A percentile compares a stretch with the other conserved stretches of the same genome.
Evolutionary conservation across 1,284 basidiomycete genomes (phyloP).

Genomic region (Bjerkandera adusta): DNA sequence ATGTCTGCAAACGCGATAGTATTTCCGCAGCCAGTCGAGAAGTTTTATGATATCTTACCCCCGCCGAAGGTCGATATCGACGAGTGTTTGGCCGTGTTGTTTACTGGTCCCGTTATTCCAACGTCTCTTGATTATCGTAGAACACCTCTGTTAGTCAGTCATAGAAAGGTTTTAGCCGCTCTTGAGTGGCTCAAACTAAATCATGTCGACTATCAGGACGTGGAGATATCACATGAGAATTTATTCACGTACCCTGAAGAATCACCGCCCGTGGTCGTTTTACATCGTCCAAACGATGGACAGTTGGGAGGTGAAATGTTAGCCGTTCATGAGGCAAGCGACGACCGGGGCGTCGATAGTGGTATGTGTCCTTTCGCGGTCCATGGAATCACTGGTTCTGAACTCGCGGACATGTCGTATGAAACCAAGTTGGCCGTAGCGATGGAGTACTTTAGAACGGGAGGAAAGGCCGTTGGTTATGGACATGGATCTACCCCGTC

Average conservation of each 20-base stretch:
- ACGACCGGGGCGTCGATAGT: slow-evolving; percentile 15
- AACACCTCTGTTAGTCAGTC: background rate
- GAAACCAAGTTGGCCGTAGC: slow-evolving; percentile 12
- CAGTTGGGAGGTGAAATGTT: slow-evolving; percentile 18
- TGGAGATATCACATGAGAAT: slow-evolving; percentile 33
- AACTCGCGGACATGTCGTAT: background rate
- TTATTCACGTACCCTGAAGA: slow-evolving; percentile 29
- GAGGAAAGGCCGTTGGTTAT: slow-evolving; percentile 17
- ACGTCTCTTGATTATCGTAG: background rate
- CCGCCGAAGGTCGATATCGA: slow-evolving; percentile 8
- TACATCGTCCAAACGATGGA: background rate
- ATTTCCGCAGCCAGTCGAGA: slow-evolving; percentile 6
- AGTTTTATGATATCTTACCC: slow-evolving; percentile 9
- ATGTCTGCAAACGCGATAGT: slow-evolving; percentile 11
- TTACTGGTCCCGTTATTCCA: background rate
- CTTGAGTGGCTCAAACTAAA: slow-evolving; percentile 38
- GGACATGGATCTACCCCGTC: slow-evolving; percentile 16
- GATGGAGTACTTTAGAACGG: slow-evolving; percentile 18
- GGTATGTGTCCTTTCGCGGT: slow-evolving; percentile 36
- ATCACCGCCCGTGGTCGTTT: slow-evolving; percentile 25
- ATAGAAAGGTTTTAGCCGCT: slow-evolving; percentile 24
- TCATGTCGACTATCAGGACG: slow-evolving; percentile 34
- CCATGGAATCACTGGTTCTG: slow-evolving; percentile 30
- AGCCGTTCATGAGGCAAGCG: background rate
- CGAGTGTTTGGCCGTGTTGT: slow-evolving; percentile 7